Evolutionary conservation across 805 yeast genomes (phyloP), one percentile per base, ranked within the genome.

Genomic region (Lachancea nothofagi): DNA sequence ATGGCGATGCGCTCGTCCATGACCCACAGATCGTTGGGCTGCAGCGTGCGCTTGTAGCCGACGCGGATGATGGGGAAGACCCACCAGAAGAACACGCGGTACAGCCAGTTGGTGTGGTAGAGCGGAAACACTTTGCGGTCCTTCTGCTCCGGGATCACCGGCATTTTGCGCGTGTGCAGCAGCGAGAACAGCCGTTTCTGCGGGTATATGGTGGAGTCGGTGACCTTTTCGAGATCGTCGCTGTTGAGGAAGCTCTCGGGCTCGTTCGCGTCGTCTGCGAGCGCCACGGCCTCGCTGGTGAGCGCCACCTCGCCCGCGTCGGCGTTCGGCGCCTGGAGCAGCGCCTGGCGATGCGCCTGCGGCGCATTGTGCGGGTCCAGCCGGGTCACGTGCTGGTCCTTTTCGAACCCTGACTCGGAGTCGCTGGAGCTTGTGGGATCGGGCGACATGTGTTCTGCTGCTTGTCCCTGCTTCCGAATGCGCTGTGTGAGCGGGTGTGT

Each of bases 41-140:
- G 74, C 32, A 84, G 61, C 0, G 89, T 81, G 53, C 93, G 69
- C 57, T 77, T 80, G 58, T 83, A 83, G 5, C 94, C 93, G 6
- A 74, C 72, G 12, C 60, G 62, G 67, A 84, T 61, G 29, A 83
- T 50, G 0, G 88, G 88, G 19, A 62, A 51, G 33, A 83, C 59
- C 89, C 90, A 84, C 76, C 80, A 71, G 55, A 82, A 77, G 49
- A 78, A 73, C 0, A 69, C 47, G 44, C 71, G 60, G 9, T 65
- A 69, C 1, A 77, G n/a, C 1, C 55, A 38, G 45, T 71, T 74
- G 1, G 69, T 47, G 23, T 50, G 59, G 10, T 59, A 61, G 64
- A 77, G 66, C 1, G 81, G 82, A 46, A 67, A 78, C 1, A 57
- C 51, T 17, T 51, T 57, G 41, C 84, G 61, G 43, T 79, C 83